Evolutionary conservation across 23 red algal species (phyloP), one percentile per base, ranked within the genome.

Genomic region (Gracilaria domingensis): DNA sequence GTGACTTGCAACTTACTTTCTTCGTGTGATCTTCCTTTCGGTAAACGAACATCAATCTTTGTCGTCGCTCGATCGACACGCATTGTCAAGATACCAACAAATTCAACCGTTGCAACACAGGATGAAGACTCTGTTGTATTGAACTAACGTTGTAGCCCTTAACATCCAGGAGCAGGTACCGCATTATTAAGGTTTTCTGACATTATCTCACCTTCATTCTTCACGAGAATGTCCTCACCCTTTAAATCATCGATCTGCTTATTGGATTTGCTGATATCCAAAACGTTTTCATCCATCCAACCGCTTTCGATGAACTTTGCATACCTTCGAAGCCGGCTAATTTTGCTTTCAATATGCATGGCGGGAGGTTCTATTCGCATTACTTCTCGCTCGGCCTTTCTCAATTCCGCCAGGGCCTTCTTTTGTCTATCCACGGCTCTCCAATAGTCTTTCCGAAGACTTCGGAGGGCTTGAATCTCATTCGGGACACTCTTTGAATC

Each of bases 291-390:
- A 82, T 91, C 87, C 38, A 48, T 54, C 87, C 87, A 91, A 9
- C 87, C 87, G 23, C 76, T 70, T 65, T 91, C 87, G 33, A 91
- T 91, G 44, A 91, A 91, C 49, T 67, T 91, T 1, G 76, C 73
- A 54, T 91, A 91, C 9, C 87, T 91, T 58, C 76, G 62, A 51
- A 91, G 58, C 56, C 87, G 44, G 35, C 38, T 81, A 72, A 91
- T 81, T 73, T 91, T 91, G 24, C 75, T 59, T 33, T 91, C 87
- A 69, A 91, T 82, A 62, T 91, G 87, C 73, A 74, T 74, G 2
- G 87, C 72, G 29, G 72, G 87, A 36, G 61, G 36, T 18, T 91
- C 87, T 50, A 91, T 81, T 50, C 76, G 49, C 37, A 62, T 56
- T 18, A 91, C 60, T 36, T 91, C 87, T 13, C 87, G 55, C 28